Percentiles rank a stretch among this genome's conserved stretches.
Evolutionary conservation across 305 asterid species (phyloP).

Genomic region (Lippia alba): DNA sequence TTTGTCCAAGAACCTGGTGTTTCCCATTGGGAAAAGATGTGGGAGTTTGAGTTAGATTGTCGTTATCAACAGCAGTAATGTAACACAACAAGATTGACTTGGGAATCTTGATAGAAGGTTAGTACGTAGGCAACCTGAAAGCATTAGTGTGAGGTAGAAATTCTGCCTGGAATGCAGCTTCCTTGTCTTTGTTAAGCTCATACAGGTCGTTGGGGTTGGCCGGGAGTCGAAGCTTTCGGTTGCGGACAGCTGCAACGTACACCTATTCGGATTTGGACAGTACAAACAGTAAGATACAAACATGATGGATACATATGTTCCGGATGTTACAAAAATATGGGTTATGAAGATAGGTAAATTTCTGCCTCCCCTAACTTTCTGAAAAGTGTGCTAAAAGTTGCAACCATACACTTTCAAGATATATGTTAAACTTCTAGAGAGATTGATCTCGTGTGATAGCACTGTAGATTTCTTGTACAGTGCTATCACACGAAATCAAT

Average conservation of each 20-base stretch:
- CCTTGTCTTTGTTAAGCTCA: constrained; percentile 53
- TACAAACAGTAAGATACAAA: background rate
- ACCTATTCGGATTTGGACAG: constrained; percentile 43
- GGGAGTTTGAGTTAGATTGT: too few species aligned
- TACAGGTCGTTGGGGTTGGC: constrained; percentile 50
- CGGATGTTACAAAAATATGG: too few species aligned
- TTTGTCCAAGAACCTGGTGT: constrained; percentile 66
- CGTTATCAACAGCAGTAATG: too few species aligned
- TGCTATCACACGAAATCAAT: too few species aligned
- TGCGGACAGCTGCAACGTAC: constrained; percentile 61
- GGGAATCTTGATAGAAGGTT: too few species aligned
- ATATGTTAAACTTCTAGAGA: background rate
- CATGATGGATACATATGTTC: background rate
- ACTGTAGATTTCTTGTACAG: too few species aligned
- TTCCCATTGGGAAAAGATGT: background rate
- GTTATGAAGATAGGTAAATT: too few species aligned
- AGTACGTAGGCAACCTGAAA: constrained; percentile 48
- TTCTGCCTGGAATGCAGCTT: constrained; percentile 47
- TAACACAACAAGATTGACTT: too few species aligned
- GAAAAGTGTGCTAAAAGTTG: too few species aligned
- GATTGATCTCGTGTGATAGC: too few species aligned
- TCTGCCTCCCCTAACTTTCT: too few species aligned
- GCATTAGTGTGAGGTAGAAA: constrained; percentile 58
- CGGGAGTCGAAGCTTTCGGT: constrained; percentile 64
- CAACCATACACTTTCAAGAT: too few species aligned